phyloP scores from a whole-genome alignment of 331 rosid species.

The Arachis monticola region DNA sequence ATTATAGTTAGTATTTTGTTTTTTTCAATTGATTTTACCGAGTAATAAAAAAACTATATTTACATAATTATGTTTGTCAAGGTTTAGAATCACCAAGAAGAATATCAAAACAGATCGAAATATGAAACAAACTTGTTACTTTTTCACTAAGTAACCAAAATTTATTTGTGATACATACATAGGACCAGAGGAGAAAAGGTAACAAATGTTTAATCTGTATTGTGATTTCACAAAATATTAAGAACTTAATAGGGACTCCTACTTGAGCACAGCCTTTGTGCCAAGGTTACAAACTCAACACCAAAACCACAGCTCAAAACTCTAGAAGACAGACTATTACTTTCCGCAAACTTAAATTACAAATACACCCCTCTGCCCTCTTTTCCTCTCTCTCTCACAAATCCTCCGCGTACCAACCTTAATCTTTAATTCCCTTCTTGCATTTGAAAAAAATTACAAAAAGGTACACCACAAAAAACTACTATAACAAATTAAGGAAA shows the following conservation, averaged over 20 bases:
- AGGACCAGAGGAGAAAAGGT: slow-evolving; percentile 13
- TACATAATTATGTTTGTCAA: not conserved
- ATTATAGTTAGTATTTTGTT: not conserved
- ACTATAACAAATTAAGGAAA: slow-evolving; percentile 5
- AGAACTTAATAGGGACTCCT: slow-evolving; percentile 13
- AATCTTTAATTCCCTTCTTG: slow-evolving; percentile 43
- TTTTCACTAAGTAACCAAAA: slow-evolving; percentile 29
- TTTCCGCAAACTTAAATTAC: slow-evolving; percentile 46
- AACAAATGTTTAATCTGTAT: slow-evolving; percentile 25
- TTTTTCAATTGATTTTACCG: not conserved
- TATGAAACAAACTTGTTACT: not conserved
- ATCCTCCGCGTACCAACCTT: slow-evolving; percentile 23
- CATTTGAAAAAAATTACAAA: slow-evolving; percentile 39
- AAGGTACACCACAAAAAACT: slow-evolving; percentile 38
- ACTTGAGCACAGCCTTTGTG: slow-evolving; percentile 35
- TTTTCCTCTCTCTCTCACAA: not conserved
- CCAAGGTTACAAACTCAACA: slow-evolving; percentile 35
- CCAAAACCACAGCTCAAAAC: slow-evolving; percentile 41
- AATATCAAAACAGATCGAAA: not conserved
- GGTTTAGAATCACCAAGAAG: not conserved
- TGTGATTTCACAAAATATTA: slow-evolving; percentile 32
- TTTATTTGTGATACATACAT: slow-evolving; percentile 29
- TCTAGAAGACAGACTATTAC: slow-evolving; percentile 28
- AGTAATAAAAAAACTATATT: not conserved
- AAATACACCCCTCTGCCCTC: not conserved